phyloP scores from a whole-genome alignment of 2,329 filamentous ascomycete species.

The Pyricularia grisea region DNA sequence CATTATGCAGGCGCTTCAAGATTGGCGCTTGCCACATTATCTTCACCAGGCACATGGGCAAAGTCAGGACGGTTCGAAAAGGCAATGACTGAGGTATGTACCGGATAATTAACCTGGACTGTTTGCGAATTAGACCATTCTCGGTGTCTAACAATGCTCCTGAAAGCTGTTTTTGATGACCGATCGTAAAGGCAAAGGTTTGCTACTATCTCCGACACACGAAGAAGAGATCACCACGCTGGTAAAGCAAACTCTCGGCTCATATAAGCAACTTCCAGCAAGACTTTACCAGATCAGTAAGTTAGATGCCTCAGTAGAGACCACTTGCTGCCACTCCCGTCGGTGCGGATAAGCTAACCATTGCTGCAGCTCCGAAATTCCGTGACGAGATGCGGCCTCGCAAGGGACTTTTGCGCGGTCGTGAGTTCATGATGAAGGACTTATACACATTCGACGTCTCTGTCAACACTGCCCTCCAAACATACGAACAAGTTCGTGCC shows the following conservation, averaged over 20 bases:
- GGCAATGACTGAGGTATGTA: slow-evolving; percentile 59
- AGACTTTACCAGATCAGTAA: slow-evolving; percentile 83
- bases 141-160: slow-evolving; percentile 12
- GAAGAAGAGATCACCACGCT: slow-evolving; percentile 91
- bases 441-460: slow-evolving; percentile 87
- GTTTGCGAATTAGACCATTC: not conserved
- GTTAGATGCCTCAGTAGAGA: slow-evolving; percentile 14
- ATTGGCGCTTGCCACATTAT: slow-evolving; percentile 74
- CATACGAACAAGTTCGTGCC: slow-evolving; percentile 64
- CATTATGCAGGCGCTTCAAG: slow-evolving; percentile 59
- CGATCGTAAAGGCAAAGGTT: slow-evolving; percentile 67
- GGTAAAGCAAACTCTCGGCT: slow-evolving; percentile 62
- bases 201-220: slow-evolving; percentile 83
- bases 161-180: slow-evolving; percentile 65
- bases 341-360: not conserved
- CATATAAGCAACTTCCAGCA: slow-evolving; percentile 78
- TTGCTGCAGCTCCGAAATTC: slow-evolving; percentile 68
- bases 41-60: slow-evolving; percentile 75
- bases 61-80: slow-evolving; percentile 72
- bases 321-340: not conserved
- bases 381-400: slow-evolving; percentile 84
- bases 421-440: slow-evolving; percentile 97
- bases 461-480: slow-evolving; percentile 58
- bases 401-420: slow-evolving; percentile 75
- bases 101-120: not conserved